Base-by-base conservation (phyloP, 2,329 filamentous ascomycete species). In the Paramyrothecium sp. region DNA sequence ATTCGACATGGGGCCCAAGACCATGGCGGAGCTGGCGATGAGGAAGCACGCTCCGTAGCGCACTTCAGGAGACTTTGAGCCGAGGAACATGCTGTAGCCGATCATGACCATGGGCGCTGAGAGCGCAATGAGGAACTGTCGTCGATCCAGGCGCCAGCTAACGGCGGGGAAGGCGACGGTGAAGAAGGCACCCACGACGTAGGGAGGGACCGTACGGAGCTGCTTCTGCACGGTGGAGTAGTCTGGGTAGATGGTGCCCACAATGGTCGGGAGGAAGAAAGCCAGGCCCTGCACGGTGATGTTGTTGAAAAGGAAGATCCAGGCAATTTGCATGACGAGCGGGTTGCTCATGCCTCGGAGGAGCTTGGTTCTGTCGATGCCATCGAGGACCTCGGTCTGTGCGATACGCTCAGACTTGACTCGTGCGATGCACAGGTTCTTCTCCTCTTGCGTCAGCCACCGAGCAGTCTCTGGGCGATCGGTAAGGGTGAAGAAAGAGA, bases 221-320 rank as follows among this genome's bases (percentile, higher is more conserved):
- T 89, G 87, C 66, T 87, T 84, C 2, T 76, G 78, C 26, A 89
- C 74, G n/a, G 84, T 79, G n/a, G 71, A 77, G 53, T 73, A 70
- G 7, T 79, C 67, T 1, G 86, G 86, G 60, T 89, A 89, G 65
- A 89, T 88, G 2, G 82, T 86, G 33, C 71, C 72, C 55, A 89
- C 84, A 55, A 92, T 90, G 0, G 88, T 91, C 0, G 89, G 89
- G 0, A 83, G 74, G 73, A 91, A 92, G 78, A 90, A 90, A 2
- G 85, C 85, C 2, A 91, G 77, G 3, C 88, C 88, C 66, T 90
- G 87, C 1, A 91, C 88, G 0, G 88, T 91, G 67, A 91, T 84
- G 71, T 87, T 89, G 76, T 86, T 77, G 57, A 89, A 78, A 1
- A 89, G 71, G 72, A 89, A 88, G 60, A 88, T 81, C 60, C 84